Evolutionary conservation across 768 basidiomycete species (phyloP).

Genomic region (Lepiota brunneoincarnata): DNA sequence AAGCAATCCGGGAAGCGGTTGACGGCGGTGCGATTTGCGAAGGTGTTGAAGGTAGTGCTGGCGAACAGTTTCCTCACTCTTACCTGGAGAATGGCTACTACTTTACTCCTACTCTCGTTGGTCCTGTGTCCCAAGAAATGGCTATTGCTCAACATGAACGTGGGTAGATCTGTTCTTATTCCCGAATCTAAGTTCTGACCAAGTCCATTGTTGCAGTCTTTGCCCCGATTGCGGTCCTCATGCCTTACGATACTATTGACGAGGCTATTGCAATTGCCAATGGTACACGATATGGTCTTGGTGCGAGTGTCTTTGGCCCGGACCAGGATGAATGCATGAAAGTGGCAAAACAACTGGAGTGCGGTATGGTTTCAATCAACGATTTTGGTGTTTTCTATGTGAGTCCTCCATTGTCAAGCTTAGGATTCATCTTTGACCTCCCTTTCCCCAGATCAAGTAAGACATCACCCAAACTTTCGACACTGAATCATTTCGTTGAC

Average conservation of each 20-base stretch:
- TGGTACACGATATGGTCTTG: constrained; percentile 83
- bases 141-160: constrained; percentile 80
- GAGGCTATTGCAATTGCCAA: constrained; percentile 90
- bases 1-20: constrained; percentile 66
- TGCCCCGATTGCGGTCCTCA: constrained; percentile 86
- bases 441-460: constrained; percentile 56
- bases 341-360: constrained; percentile 80
- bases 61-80: constrained; percentile 59
- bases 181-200: constrained; percentile 3
- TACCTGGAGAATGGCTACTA: constrained; percentile 74
- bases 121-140: constrained; percentile 67
- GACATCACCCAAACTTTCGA: constrained; percentile 22
- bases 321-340: constrained; percentile 74
- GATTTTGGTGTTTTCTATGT: constrained; percentile 92
- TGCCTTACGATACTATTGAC: constrained; percentile 80
- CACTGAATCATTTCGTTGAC: constrained; percentile 7
- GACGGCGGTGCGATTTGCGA: constrained; percentile 61
- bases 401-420: constrained; percentile 24
- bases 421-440: not conserved
- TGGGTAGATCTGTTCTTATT: constrained; percentile 34
- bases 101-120: constrained; percentile 86
- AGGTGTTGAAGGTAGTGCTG: constrained; percentile 40
- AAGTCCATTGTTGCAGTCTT: constrained; percentile 56
- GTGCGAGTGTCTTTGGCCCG: constrained; percentile 92
- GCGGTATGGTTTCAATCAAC: constrained; percentile 97